Base-by-base conservation (phyloP, 345 rosid genomes). In the Citrus mangshanensis region DNA sequence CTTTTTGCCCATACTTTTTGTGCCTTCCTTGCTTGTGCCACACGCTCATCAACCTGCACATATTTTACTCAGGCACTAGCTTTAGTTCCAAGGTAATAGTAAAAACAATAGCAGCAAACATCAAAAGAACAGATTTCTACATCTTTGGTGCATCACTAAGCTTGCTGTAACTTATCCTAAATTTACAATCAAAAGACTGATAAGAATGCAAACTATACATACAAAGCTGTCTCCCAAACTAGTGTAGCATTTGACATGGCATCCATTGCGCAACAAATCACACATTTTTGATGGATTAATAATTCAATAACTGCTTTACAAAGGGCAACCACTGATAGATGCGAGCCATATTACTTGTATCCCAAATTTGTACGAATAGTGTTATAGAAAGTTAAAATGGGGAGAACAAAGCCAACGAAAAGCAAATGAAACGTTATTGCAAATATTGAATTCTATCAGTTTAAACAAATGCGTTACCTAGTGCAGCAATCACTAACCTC, bases 1-100 rank as follows among this genome's bases (percentile, higher is more conserved):
- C 99, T 91, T 74, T 85, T 87, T 28, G 93, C 98, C 99, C 99
- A 96, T 67, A 85, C 81, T 85, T 89, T 91, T 82, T 96, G 99
- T 21, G 99, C 97, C 87, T 90, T 96, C 89, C 97, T 93, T 79
- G 97, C 94, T 59, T 88, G 94, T 54, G 89, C 76, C 64, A 94
- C 97, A 37, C 86, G 94, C 75, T 94, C 97, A 78, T 85, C 74
- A 34, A 96, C 98, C 98, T 96, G 83, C 70, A 76, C 65, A 83
- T 28, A 65, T 51, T 68, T 68, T 38, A 62, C 68, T 65, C 54
- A 70, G 64, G 56, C 27, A 77, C 13, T 9, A 21, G 18, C 27
- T 35, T 66, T 35, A 8, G 16, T 66, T 66, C 28, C 49, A 66
- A 65, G 24, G 1, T 2, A 65, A 34, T 18, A 34, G 13, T 32